Percentiles rank a stretch among this genome's conserved stretches.
These are phyloP conservation scores for Hypoxylon sp. DNA, from an alignment of 2,329 filamentous ascomycete genomes.

Conservation along the genomic window DNA sequence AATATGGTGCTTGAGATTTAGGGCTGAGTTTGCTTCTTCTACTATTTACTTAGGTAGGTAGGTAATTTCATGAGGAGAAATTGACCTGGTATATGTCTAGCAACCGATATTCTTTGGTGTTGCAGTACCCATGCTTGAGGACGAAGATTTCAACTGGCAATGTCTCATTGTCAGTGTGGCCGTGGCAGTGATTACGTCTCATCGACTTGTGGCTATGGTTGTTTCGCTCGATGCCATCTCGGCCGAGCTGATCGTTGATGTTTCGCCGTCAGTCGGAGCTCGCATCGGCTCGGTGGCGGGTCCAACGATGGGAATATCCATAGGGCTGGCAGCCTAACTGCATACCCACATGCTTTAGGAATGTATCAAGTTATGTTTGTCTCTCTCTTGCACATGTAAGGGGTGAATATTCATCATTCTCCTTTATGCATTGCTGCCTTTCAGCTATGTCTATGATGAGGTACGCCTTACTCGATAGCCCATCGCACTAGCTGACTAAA, in stretches of 20 bases:
- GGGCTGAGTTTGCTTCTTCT: conserved; percentile 31
- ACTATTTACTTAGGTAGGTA: neutral
- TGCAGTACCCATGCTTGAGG: too few relatives aligned
- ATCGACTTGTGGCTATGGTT: conserved; percentile 1
- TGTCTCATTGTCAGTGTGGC: neutral
- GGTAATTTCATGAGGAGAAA: too few relatives aligned
- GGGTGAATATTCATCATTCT: neutral
- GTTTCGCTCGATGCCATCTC: conserved; percentile 1
- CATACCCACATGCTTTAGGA: too few relatives aligned
- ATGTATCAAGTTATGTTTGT: neutral
- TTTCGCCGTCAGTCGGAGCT: conserved; percentile 16
- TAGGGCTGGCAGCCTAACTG: conserved; percentile 1
- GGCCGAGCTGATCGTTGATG: conserved; percentile 9
- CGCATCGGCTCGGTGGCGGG: conserved; percentile 37
- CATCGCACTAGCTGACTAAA: conserved; percentile 9
- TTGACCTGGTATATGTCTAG: too few relatives aligned
- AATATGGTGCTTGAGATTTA: conserved; percentile 29
- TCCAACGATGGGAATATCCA: conserved; percentile 28
- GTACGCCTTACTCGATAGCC: conserved; percentile 8
- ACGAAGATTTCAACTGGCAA: conserved; percentile 32
- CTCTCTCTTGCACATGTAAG: neutral
- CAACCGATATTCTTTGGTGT: too few relatives aligned
- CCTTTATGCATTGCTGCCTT: conserved; percentile 5
- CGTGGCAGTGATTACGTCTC: neutral
- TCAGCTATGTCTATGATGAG: neutral